phyloP scores from a whole-genome alignment of 495 filamentous ascomycete genomes.

The Oleoguttula mirabilis region DNA sequence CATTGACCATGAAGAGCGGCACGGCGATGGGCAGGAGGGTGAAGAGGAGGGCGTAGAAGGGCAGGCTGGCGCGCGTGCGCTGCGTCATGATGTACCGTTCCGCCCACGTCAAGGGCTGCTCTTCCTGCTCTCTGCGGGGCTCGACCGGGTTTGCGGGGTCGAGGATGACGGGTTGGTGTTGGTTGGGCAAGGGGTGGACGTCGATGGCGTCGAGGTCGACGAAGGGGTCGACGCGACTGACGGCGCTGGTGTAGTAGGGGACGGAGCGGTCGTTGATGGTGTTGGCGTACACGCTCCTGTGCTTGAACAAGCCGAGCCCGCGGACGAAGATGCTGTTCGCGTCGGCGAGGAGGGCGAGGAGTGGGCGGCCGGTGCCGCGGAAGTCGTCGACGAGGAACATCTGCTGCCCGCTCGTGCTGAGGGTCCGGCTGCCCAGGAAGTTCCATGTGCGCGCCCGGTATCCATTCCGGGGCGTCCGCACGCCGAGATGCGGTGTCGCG shows the following conservation, averaged over 20 bases:
- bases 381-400: conserved; percentile 81
- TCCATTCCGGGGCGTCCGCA: conserved; percentile 61
- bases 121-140: conserved; percentile 19
- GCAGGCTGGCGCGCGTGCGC: conserved; percentile 28
- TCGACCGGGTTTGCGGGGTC: conserved; percentile 53
- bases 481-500: conserved; percentile 79
- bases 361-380: conserved; percentile 62
- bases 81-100: conserved; percentile 29
- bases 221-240: conserved; percentile 66
- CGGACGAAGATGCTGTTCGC: conserved; percentile 75
- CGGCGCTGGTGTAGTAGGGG: conserved; percentile 67
- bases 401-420: conserved; percentile 74
- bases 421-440: conserved; percentile 57
- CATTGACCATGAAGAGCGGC: conserved; percentile 60
- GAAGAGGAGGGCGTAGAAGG: conserved; percentile 48
- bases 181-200: conserved; percentile 61
- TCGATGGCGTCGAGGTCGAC: conserved; percentile 47
- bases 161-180: conserved; percentile 64
- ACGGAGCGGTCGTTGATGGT: conserved; percentile 71
- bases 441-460: conserved; percentile 63
- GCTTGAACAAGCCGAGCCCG: conserved; percentile 60
- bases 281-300: conserved; percentile 69
- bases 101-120: conserved; percentile 9
- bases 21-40: conserved; percentile 58
- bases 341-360: conserved; percentile 73